Base-by-base conservation (phyloP, 495 filamentous ascomycete genomes). In the Penicillium manginii region DNA sequence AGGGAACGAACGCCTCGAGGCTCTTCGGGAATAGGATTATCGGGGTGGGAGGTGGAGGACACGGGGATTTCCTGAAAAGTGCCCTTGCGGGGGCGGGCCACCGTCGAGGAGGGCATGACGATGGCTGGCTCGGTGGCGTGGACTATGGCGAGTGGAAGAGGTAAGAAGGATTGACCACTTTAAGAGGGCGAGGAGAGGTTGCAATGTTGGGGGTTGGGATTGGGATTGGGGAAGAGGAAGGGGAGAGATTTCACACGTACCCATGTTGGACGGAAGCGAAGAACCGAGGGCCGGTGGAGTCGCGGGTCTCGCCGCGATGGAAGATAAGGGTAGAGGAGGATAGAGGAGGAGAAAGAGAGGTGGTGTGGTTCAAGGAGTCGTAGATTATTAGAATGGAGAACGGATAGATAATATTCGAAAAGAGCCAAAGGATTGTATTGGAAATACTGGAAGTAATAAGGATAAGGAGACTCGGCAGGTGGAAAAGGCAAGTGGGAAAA, bases 1-100 rank as follows among this genome's bases (percentile, higher is more conserved):
- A 78, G 65, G 3, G 75, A 71, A 21, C 73, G 69, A 15, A 78
- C 73, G 10, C 70, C 66, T 17, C 68, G 75, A 39, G 82, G 83
- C 61, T 85, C 82, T 66, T 79, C 74, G 50, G 83, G 84, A 54
- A 86, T 78, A 4, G 83, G 83, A 59, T 85, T 82, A 51, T 81
- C 68, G 11, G 83, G 83, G 66, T 85, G 83, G 35, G 77, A 82
- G 29, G 80, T 82, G 8, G 75, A 70, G 9, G 79, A 78, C 50
- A 76, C 65, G n/a, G 76, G 74, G 37, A 81, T 73, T 26, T 59
- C 66, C 52, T 65, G 66, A 58, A 70, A 67, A 15, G 71, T 71
- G 45, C 59, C 59, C 60, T 68, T 64, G 55, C 63, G 60, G 51
- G 63, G 54, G 49, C 63, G 70, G 33, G 65, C 22, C 33, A 62